Conservation (phyloP, 257 asterid genomes). For the Fraxinus quadrangulata region DNA sequence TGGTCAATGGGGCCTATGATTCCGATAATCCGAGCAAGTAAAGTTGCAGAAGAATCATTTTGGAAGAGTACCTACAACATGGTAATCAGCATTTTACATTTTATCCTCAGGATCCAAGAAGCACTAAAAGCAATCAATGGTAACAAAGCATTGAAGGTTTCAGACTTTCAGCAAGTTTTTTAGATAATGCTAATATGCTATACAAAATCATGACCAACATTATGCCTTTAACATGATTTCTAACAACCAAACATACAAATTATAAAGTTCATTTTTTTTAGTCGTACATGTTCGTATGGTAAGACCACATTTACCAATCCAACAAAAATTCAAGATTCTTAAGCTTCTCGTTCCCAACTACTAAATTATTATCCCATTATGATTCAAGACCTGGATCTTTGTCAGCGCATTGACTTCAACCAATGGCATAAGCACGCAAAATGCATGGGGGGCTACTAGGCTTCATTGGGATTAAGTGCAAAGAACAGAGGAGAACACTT, state of each 20-base stretch:
- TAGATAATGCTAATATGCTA: background rate
- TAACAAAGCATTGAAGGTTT: background rate
- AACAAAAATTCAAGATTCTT: background rate
- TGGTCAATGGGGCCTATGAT: constrained; percentile 37
- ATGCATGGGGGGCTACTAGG: background rate
- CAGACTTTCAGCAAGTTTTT: background rate
- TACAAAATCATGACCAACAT: background rate
- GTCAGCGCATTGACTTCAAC: background rate
- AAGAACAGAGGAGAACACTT: background rate
- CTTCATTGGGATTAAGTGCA: background rate
- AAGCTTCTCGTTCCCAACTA: background rate
- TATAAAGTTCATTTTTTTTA: too few species aligned
- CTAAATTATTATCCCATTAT: background rate
- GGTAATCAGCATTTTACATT: background rate
- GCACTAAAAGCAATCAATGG: background rate
- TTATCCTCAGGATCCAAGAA: background rate
- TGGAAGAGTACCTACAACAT: constrained; percentile 38
- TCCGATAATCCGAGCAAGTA: constrained; percentile 41
- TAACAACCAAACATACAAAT: too few species aligned
- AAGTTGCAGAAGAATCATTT: constrained; percentile 37
- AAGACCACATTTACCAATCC: background rate
- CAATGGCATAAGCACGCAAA: background rate
- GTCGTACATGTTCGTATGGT: background rate
- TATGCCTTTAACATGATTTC: background rate
- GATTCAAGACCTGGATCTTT: background rate